Evolutionary conservation across 2,329 filamentous ascomycete genomes (phyloP), one percentile per base, ranked within the genome.

Genomic region (Lasiodiplodia sp.): DNA sequence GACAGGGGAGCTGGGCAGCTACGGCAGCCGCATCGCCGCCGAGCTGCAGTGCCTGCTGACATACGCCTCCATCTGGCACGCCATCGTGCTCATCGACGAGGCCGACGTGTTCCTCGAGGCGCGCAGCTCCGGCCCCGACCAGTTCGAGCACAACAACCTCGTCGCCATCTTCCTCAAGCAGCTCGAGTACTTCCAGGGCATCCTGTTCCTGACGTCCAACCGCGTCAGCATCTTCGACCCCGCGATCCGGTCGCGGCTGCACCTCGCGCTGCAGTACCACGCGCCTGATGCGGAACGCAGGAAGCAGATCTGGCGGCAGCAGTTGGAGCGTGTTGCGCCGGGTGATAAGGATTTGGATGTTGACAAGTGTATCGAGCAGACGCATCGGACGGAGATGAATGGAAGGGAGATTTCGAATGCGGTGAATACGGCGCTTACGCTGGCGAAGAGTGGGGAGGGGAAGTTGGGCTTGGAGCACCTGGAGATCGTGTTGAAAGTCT

Each of bases 41-140:
- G 66, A 71, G 66, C 66, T 72, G 18, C 69, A 72, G 55, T 40
- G 55, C 3, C 53, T 66, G 3, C 68, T 69, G 6, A 52, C 60
- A 0, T 64, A 64, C 28, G 60, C 60, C 1, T 64, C 60, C 8
- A 56, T 66, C 63, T 66, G 63, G 63, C 49, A 23, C 37, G 49
- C 49, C 31, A 38, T 66, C 21, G 63, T 66, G 7, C 23, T 66
- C 25, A 55, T 66, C 52, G 65, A 67, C 73, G 87, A 89, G 75
- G 86, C 86, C 2, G 87, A 89, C 67, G 86, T 88, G n/a, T 89
- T 87, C 76, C 83, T 89, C 16, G 86, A 88, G 75, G 77, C 82
- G 63, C 85, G 87, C 3, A 79, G 84, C 16, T 40, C 72, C 47
- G 76, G 73, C 1, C 68, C 73, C 11, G 75, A 76, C 68, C 75